phyloP scores from a whole-genome alignment of 2,329 filamentous ascomycete genomes.

The Phaeosphaeria sp. region DNA sequence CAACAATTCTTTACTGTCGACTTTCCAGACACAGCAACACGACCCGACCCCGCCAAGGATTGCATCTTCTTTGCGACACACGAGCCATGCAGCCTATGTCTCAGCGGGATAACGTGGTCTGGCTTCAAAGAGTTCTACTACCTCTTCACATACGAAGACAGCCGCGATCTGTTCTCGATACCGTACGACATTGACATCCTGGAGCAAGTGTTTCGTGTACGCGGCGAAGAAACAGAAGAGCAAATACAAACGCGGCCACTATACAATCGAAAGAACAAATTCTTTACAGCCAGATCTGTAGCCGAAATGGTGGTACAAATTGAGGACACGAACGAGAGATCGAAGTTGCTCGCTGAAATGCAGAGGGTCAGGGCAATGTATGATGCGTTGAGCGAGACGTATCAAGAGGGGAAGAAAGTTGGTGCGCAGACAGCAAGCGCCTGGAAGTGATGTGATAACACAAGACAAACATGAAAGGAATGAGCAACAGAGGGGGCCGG shows the following conservation, averaged over 20 bases:
- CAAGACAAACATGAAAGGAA: background rate
- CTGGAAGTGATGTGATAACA: slow-evolving; percentile 15
- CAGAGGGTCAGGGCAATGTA: slow-evolving; percentile 56
- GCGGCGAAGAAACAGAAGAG: slow-evolving; percentile 33
- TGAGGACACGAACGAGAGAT: slow-evolving; percentile 5
- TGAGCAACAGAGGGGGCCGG: background rate
- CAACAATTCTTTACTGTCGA: slow-evolving; percentile 60
- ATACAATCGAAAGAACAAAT: slow-evolving; percentile 65
- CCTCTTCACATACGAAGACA: slow-evolving; percentile 67
- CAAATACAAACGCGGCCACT: slow-evolving; percentile 51
- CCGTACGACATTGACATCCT: slow-evolving; percentile 66
- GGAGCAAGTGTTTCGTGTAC: slow-evolving; percentile 62
- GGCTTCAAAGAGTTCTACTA: slow-evolving; percentile 66
- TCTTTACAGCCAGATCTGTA: slow-evolving; percentile 51
- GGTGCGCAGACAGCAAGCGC: slow-evolving; percentile 20
- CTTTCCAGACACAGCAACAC: slow-evolving; percentile 37
- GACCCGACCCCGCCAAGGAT: slow-evolving; percentile 53
- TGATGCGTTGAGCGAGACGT: slow-evolving; percentile 18
- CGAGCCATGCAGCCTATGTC: slow-evolving; percentile 65
- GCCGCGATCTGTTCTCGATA: slow-evolving; percentile 62
- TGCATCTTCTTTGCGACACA: slow-evolving; percentile 67
- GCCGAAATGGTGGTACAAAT: slow-evolving; percentile 30
- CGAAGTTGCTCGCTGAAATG: slow-evolving; percentile 48
- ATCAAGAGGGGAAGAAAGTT: slow-evolving; percentile 38
- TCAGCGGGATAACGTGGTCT: slow-evolving; percentile 65